Evolutionary conservation across 352 stramenopile genomes (phyloP).

Genomic region (Pythium guiyangense): DNA sequence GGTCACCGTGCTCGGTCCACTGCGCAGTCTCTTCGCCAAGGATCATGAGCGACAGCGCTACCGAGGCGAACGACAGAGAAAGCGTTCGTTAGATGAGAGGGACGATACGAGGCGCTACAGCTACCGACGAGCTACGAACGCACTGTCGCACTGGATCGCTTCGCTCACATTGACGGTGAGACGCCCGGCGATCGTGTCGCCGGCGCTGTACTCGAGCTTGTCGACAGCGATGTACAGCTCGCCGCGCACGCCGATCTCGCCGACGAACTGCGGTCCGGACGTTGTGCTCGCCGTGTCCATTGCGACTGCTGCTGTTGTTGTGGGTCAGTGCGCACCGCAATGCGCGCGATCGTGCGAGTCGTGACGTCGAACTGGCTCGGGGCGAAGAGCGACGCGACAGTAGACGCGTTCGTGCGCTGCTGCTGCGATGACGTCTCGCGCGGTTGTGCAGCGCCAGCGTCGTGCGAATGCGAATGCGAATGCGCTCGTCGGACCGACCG

Average conservation of each 20-base stretch:
- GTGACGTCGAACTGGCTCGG: too few relatives aligned
- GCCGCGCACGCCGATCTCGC: constrained; percentile 61
- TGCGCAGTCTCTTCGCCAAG: constrained; percentile 62
- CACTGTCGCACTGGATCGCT: constrained; percentile 48
- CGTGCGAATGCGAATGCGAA: too few relatives aligned
- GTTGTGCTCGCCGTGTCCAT: constrained; percentile 15
- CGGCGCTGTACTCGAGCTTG: constrained; percentile 50
- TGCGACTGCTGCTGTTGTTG: too few relatives aligned
- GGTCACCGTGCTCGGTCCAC: constrained; percentile 53
- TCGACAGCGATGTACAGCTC: constrained; percentile 58
- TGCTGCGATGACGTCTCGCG: too few relatives aligned
- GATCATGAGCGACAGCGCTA: constrained; percentile 54
- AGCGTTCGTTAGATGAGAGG: background rate
- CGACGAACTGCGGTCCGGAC: constrained; percentile 28
- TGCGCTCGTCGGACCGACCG: too few relatives aligned
- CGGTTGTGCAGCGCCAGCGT: too few relatives aligned
- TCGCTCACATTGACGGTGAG: constrained; percentile 58
- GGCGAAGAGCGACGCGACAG: too few relatives aligned
- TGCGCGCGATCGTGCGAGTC: too few relatives aligned
- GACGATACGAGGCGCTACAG: background rate
- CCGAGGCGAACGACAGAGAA: background rate
- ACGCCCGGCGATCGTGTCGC: constrained; percentile 44
- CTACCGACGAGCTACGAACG: constrained; percentile 6
- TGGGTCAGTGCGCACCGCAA: too few relatives aligned
- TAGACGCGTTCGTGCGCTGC: too few relatives aligned